Evolutionary conservation across 2,329 filamentous ascomycete species (phyloP).

Genomic region (Camillea tinctor): DNA sequence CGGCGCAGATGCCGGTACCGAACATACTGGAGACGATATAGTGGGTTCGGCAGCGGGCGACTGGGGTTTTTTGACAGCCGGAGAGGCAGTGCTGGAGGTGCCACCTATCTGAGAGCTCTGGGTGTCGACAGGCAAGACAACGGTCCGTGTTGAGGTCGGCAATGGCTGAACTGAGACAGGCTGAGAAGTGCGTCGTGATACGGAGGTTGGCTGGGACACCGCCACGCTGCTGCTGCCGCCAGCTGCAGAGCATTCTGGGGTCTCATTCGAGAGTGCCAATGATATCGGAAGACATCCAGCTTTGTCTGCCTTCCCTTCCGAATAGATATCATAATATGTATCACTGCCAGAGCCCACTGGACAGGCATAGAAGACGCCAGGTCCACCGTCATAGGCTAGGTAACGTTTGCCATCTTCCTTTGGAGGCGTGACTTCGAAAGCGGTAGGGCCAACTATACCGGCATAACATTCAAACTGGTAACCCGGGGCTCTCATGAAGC

Average conservation of each 20-base stretch:
- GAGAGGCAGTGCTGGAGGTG: slow-evolving; percentile 7
- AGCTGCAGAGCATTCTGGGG: slow-evolving; percentile 13
- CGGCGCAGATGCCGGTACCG: slow-evolving; percentile 23
- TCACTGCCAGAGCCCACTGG: slow-evolving; percentile 16
- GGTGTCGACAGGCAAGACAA: slow-evolving; percentile 4
- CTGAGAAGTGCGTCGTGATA: slow-evolving; percentile 1
- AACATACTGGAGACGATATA: slow-evolving; percentile 17
- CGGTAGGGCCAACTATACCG: slow-evolving; percentile 22
- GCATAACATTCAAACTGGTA: slow-evolving; percentile 29
- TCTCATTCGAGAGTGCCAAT: slow-evolving; percentile 21
- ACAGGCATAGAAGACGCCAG: slow-evolving; percentile 27
- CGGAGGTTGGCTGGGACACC: neutral
- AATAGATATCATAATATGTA: slow-evolving; percentile 27
- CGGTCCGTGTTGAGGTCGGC: slow-evolving; percentile 1
- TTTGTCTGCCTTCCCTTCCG: slow-evolving; percentile 18
- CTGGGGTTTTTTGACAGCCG: neutral
- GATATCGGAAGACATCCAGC: slow-evolving; percentile 22
- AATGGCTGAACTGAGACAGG: neutral
- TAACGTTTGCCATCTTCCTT: slow-evolving; percentile 17
- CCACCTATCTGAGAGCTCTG: slow-evolving; percentile 5
- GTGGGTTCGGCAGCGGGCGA: slow-evolving; percentile 2
- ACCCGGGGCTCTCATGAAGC: slow-evolving; percentile 27
- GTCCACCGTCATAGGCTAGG: slow-evolving; percentile 25
- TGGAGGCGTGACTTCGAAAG: slow-evolving; percentile 21
- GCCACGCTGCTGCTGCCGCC: neutral